Base-by-base conservation (phyloP, 257 asterid species). In the Agastache rugosa region DNA sequence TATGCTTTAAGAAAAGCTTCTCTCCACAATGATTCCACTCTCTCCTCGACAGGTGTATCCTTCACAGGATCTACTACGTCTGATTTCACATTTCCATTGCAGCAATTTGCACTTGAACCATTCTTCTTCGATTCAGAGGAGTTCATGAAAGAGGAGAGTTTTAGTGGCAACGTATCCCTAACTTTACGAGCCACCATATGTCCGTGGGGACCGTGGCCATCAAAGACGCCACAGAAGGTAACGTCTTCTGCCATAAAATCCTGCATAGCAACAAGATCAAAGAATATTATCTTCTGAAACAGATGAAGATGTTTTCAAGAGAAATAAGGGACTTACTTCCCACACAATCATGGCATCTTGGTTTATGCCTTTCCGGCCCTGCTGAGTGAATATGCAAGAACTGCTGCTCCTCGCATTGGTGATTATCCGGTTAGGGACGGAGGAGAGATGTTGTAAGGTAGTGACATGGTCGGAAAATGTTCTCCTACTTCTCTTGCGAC, bases 271-370 rank as follows among this genome's bases (percentile, higher is more conserved):
- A 77, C 75, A 39, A 70, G 50, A 81, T 41, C 53, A 47, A 53
- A 47, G 31, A 50, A 65, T 44, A 55, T 58, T 29, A 63, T 61
- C 61, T 61, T 69, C 39, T 16, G 12, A 41, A 31, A 50, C 14
- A 15, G 50, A 67, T 6, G 12, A 60, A 63, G 25, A 56, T 22
- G 50, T 16, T 62, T 56, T 19, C 10, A 39, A 61, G 1, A 11
- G 17, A 56, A 50, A 31, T 45, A 79, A 53, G 1, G 42, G 23
- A 82, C 88, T 83, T 82, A 94, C 99, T 83, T 94, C 99, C 99
- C 99, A 94, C 66, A 94, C 99, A 63, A 94, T 83, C 99, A 94
- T 94, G 75, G 99, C 97, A 71, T 94, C 99, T 79, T 94, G 99
- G 80, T 94, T 94, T 75, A 94, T 89, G 83, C 99, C 99, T 77